Percentiles rank a stretch among this genome's conserved stretches.
Evolutionary conservation across 768 basidiomycete genomes (phyloP).

Genomic region (Hygrocybe punicea): DNA sequence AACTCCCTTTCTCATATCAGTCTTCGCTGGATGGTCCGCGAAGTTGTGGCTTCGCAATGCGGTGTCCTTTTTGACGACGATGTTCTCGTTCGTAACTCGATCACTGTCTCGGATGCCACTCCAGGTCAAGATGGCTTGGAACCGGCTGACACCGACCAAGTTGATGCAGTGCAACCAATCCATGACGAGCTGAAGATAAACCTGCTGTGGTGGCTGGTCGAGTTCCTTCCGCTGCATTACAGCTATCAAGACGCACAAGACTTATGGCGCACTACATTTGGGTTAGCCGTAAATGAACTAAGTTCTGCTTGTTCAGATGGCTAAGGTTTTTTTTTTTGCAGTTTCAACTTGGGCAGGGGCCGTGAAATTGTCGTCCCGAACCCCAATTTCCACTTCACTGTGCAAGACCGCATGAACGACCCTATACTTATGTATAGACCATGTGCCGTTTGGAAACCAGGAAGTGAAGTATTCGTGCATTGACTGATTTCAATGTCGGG

Average conservation of each 20-base stretch:
- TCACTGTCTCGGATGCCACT: constrained; percentile 19
- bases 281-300: constrained; percentile 39
- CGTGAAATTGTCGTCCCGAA: constrained; percentile 43
- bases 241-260: constrained; percentile 56
- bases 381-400: constrained; percentile 63
- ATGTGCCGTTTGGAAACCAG: constrained; percentile 47
- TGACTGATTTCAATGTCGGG: constrained; percentile 2
- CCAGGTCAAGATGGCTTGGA: not conserved
- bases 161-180: constrained; percentile 48
- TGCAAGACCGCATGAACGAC: constrained; percentile 55
- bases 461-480: constrained; percentile 48
- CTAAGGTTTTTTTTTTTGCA: not conserved
- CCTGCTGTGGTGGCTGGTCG: constrained; percentile 67
- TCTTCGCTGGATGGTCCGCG: constrained; percentile 77
- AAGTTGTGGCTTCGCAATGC: constrained; percentile 55
- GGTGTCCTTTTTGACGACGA: constrained; percentile 55
- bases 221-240: constrained; percentile 55
- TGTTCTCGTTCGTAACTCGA: constrained; percentile 46
- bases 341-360: constrained; percentile 54
- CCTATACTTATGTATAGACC: constrained; percentile 53
- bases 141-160: constrained; percentile 23
- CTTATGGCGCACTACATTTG: constrained; percentile 51
- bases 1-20: constrained; percentile 56
- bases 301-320: not conserved
- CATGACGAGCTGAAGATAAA: constrained; percentile 48